These are phyloP conservation scores for Phytophthora megakarya DNA, from an alignment of 352 stramenopile species.

Conservation along the genomic window DNA sequence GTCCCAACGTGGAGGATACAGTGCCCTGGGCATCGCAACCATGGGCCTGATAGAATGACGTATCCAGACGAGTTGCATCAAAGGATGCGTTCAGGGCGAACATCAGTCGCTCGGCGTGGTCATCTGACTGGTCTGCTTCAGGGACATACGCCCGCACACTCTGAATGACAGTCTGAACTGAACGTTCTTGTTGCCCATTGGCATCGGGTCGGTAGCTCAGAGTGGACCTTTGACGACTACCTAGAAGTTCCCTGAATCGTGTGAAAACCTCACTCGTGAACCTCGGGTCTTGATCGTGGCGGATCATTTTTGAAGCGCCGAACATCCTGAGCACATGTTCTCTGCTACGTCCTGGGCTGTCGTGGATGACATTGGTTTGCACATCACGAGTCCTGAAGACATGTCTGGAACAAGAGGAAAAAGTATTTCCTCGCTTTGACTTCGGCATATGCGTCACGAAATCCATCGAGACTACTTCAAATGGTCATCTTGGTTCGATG, in stretches of 20 bases:
- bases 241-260: no score
- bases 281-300: neutral
- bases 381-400: slow-evolving; percentile 1
- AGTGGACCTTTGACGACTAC: no score
- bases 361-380: neutral
- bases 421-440: neutral
- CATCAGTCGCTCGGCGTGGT: no score
- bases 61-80: no score
- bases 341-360: neutral
- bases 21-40: neutral
- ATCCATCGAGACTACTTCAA: slow-evolving; percentile 5
- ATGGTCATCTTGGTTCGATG: neutral
- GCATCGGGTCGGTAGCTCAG: slow-evolving; percentile 1
- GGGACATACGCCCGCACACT: neutral
- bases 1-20: no score
- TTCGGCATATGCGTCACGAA: neutral
- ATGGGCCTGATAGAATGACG: no score
- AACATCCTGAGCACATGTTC: neutral
- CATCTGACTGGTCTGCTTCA: neutral
- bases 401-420: neutral
- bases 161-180: neutral
- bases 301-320: neutral
- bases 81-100: neutral
- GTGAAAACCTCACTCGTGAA: no score
- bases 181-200: neutral